A percentile compares a stretch with the other conserved stretches of the same genome.
These are phyloP conservation scores for Hibiscus syriacus DNA, from an alignment of 345 rosid species.

Conservation along the genomic window DNA sequence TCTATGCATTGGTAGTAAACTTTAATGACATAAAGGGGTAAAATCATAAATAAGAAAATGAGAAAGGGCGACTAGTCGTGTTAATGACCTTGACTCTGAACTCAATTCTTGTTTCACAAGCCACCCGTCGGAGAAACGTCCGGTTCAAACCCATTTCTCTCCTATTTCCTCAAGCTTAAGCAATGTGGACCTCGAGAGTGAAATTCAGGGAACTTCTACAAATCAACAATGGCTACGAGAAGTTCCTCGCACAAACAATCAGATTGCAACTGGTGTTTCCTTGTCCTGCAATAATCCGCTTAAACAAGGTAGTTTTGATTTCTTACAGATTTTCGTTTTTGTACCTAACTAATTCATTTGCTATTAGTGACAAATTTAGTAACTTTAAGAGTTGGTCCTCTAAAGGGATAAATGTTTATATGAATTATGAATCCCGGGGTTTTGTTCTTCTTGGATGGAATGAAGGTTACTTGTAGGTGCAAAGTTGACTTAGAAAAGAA, in stretches of 20 bases:
- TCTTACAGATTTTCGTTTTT: background rate
- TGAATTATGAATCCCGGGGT: too few species aligned
- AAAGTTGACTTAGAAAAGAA: background rate
- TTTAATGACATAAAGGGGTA: too few species aligned
- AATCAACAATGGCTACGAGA: conserved; percentile 1
- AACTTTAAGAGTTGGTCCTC: too few species aligned
- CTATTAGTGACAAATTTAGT: too few species aligned
- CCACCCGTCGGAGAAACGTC: background rate
- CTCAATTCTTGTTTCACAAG: background rate
- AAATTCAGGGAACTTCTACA: background rate
- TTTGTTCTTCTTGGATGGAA: too few species aligned
- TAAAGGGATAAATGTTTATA: too few species aligned
- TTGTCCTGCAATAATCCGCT: too few species aligned
- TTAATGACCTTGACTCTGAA: background rate
- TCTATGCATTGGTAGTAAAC: too few species aligned
- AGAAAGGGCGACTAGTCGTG: too few species aligned
- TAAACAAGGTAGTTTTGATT: conserved; percentile 22
- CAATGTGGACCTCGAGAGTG: background rate
- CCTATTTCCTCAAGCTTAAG: conserved; percentile 4
- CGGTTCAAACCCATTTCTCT: background rate
- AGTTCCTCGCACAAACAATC: too few species aligned
- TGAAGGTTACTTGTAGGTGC: background rate
- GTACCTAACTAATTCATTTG: background rate
- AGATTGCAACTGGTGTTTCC: too few species aligned
- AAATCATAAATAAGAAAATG: too few species aligned